A percentile compares a stretch with the other conserved stretches of the same genome.
Conservation (phyloP, 495 filamentous ascomycete species). For the Parathielavia appendiculata region DNA sequence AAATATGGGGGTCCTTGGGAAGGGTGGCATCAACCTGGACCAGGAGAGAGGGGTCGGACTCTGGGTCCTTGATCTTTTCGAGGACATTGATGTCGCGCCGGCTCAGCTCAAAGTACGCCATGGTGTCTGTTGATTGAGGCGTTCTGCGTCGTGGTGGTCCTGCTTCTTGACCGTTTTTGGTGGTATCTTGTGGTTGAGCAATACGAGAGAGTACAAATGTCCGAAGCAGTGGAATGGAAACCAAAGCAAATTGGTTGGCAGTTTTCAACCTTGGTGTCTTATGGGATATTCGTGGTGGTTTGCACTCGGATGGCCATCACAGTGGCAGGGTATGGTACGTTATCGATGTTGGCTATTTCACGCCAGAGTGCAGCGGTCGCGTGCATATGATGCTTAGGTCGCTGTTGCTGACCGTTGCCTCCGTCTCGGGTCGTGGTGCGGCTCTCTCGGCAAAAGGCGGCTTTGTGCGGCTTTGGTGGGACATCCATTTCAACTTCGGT, state of each 20-base stretch:
- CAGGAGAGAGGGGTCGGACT: constrained; percentile 53
- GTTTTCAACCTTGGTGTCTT: not conserved
- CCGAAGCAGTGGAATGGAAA: too few relatives aligned
- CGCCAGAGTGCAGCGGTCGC: too few relatives aligned
- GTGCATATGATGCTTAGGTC: too few relatives aligned
- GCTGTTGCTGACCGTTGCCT: constrained; percentile 20
- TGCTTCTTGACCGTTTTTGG: not conserved
- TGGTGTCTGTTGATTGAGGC: constrained; percentile 22
- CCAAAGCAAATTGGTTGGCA: not conserved
- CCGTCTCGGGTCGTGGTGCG: not conserved
- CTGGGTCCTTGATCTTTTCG: constrained; percentile 73
- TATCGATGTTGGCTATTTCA: too few relatives aligned
- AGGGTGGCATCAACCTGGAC: constrained; percentile 53
- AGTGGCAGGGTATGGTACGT: too few relatives aligned
- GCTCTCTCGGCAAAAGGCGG: constrained; percentile 29
- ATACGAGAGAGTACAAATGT: too few relatives aligned
- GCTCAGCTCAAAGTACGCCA: constrained; percentile 54
- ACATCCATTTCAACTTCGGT: constrained; percentile 21
- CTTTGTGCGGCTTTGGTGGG: constrained; percentile 30
- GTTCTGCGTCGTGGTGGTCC: not conserved
- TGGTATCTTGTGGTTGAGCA: not conserved
- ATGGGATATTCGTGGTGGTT: too few relatives aligned
- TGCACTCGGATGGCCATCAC: too few relatives aligned
- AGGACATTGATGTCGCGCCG: constrained; percentile 67
- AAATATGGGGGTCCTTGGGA: constrained; percentile 56